Evolutionary conservation across 805 yeast genomes (phyloP), one percentile per base, ranked within the genome.

Genomic region (Saturnispora hagleri): DNA sequence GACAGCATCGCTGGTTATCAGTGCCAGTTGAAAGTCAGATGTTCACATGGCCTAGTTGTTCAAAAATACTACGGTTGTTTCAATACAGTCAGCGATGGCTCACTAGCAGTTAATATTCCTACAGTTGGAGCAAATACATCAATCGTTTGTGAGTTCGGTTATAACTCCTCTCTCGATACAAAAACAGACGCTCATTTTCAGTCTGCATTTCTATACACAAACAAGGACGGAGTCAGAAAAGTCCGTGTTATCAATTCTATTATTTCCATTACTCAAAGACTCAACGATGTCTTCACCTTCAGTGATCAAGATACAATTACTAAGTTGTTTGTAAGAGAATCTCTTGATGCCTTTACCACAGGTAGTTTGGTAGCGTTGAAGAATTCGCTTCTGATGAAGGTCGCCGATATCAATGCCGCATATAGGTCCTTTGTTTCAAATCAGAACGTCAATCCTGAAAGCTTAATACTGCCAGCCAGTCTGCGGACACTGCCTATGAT

Each of bases 141-240:
- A 5, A 65, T 88, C 46, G 84, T 87, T 9, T 83, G 87, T 2
- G 74, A 88, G 49, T 80, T 91, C 60, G 75, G 75, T 46, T 85
- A 87, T 61, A 97, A 89, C 62, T 89, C 89, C 3, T 80, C 80
- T 54, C 71, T 89, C 34, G 79, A 82, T 53, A 73, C 85, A 2
- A 80, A 80, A 54, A 73, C 76, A 38, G 97, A 89, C 65, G 86
- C 88, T 22, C 93, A 89, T 65, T 88, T 91, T 72, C 99, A 93
- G 68, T 85, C 87, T 1, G 97, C 98, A 0, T 58, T 93, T 27
- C 70, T 93, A 51, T 91, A 89, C 64, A 90, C 97, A 0, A 86
- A 89, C 46, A 62, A 74, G 2, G 74, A 74, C 46, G 99, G 99
- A 22, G 68, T 74, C 8, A 73, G 97, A 57, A 84, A 87, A 59